Base-by-base conservation (phyloP, 2,329 filamentous ascomycete genomes). In the Cordyceps militaris region DNA sequence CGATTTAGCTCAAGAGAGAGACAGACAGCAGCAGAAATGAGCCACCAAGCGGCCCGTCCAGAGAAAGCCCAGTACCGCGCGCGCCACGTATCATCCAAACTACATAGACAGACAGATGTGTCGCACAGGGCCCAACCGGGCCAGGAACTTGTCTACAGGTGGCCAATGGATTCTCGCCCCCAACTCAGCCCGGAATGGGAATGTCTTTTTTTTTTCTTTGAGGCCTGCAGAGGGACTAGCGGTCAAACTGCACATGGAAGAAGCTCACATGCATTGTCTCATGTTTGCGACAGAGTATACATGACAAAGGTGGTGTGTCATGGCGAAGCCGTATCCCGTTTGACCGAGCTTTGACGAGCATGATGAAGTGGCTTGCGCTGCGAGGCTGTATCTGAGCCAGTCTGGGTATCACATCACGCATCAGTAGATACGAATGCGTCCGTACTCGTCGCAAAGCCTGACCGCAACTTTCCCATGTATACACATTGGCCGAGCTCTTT, bases 21-120 rank as follows among this genome's bases (percentile, higher is more conserved):
- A 9, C 10, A 16, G 38, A 42, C 4, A n/a, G n/a, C 16, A 40
- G 7, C 7, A 42, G 10, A 19, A 21, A 16, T 42, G n/a, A n/a
- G n/a, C n/a, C 7, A 42, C 38, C n/a, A 42, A 24, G 19, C 34
- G 13, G 8, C 13, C 3, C 40, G 10, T 43, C 21, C 3, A 2
- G 10, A 16, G 9, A 10, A 53, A 32, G 14, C 34, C 30, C 19
- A 26, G 19, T 16, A 28, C 14, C 30, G 19, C 13, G 32, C 28
- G 53, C 43, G 53, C 43, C 53, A 56, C 53, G 53, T 56, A 48
- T 24, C 23, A 21, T 48, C 32, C n/a, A n/a, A 48, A 56, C 42
- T 48, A 40, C 44, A 48, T 47, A 56, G 43, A 48, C 40, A 40
- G 34, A 48, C 38, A 56, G 43, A 48, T 56, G 51, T 34, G 53